A percentile compares a stretch with the other conserved stretches of the same genome.
phyloP scores from a whole-genome alignment of 495 filamentous ascomycete species.

The Talaromyces stipitatus region DNA sequence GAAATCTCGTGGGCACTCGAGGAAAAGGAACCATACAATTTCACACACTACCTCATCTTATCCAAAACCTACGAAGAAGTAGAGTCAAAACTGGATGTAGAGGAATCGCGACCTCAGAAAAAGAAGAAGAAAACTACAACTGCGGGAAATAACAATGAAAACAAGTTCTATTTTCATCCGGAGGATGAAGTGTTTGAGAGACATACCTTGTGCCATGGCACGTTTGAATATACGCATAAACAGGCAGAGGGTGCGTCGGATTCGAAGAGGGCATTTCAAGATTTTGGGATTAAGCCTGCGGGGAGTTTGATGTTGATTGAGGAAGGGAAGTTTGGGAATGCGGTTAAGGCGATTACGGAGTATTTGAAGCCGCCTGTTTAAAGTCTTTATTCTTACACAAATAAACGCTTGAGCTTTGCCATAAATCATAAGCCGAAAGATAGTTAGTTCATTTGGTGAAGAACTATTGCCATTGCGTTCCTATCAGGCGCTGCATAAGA shows the following conservation, averaged over 20 bases:
- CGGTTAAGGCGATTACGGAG: slow-evolving; percentile 62
- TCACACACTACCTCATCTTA: slow-evolving; percentile 85
- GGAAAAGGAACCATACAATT: slow-evolving; percentile 87
- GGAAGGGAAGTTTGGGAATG: slow-evolving; percentile 54
- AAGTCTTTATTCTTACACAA: no score
- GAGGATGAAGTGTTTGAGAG: slow-evolving; percentile 88
- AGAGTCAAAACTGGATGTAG: slow-evolving; percentile 66
- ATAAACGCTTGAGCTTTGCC: no score
- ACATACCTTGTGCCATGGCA: slow-evolving; percentile 56
- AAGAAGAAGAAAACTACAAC: slow-evolving; percentile 60
- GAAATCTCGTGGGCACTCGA: slow-evolving; percentile 86
- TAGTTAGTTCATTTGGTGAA: not conserved
- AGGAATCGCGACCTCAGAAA: slow-evolving; percentile 62
- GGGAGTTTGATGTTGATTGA: slow-evolving; percentile 77
- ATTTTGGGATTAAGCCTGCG: slow-evolving; percentile 76
- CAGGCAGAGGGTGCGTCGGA: slow-evolving; percentile 71
- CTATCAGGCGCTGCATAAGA: slow-evolving; percentile 82
- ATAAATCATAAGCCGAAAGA: not conserved
- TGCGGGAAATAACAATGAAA: slow-evolving; percentile 29
- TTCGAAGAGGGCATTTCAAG: slow-evolving; percentile 89
- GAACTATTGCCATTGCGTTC: slow-evolving; percentile 53
- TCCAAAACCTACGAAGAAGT: slow-evolving; percentile 89
- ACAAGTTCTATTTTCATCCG: slow-evolving; percentile 82
- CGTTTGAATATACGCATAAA: slow-evolving; percentile 71
- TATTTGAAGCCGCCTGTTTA: slow-evolving; percentile 47